phyloP scores from a whole-genome alignment of 2,329 filamentous ascomycete species.

The Colletotrichum acutatum region DNA sequence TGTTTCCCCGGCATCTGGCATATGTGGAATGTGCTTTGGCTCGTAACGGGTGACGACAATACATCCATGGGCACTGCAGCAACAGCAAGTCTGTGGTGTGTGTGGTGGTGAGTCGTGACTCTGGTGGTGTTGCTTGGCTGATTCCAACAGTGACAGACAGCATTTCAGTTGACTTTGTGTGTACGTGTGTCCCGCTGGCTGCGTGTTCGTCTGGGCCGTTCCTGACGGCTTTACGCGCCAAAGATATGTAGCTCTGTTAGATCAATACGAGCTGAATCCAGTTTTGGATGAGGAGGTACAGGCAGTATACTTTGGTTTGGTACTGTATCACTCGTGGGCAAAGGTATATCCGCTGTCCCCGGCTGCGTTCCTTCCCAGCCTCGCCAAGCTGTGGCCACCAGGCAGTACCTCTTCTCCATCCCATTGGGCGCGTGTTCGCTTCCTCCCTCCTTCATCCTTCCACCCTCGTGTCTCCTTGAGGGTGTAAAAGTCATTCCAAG shows the following conservation, averaged over 20 bases:
- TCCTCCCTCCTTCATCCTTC: not conserved
- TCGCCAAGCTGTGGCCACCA: constrained; percentile 14
- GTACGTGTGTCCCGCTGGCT: not conserved
- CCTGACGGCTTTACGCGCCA: not conserved
- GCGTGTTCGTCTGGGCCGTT: constrained; percentile 17
- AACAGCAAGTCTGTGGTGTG: not conserved
- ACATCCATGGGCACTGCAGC: not conserved
- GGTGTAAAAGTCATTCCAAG: constrained; percentile 6
- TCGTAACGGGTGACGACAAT: not conserved
- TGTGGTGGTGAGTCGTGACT: too few relatives aligned
- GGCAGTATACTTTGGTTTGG: not conserved
- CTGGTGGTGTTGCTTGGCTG: not conserved
- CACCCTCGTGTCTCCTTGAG: not conserved
- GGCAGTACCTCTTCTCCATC: constrained; percentile 1
- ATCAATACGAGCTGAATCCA: constrained; percentile 32
- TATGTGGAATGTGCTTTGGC: not conserved
- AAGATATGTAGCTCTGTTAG: constrained; percentile 29
- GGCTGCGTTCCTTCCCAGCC: constrained; percentile 12
- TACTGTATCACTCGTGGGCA: accelerated
- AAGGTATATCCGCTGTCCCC: constrained; percentile 17
- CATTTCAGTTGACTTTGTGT: constrained; percentile 9
- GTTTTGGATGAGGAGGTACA: not conserved
- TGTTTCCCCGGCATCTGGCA: not conserved
- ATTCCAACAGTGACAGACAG: constrained; percentile 13
- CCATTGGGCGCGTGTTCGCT: not conserved